Base-by-base conservation (phyloP, 129 eudicot genomes). In the Cynara cardunculus region DNA sequence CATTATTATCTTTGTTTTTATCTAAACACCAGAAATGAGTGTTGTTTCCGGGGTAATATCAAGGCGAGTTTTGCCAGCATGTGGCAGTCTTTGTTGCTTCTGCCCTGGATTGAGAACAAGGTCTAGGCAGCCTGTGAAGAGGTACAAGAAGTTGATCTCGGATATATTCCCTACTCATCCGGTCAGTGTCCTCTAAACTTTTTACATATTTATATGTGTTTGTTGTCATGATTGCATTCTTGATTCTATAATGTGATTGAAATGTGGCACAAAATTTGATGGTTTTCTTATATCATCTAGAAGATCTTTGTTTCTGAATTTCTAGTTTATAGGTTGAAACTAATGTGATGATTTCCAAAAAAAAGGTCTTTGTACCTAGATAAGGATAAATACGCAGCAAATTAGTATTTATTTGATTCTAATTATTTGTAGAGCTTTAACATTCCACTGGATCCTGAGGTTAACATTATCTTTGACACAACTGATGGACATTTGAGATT, bases 71-170 rank as follows among this genome's bases (percentile, higher is more conserved):
- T 75, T 92, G 89, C 92, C 95, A 14, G 87, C 86, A 10, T 87
- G 89, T 78, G 97, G 88, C 69, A 82, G 65, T 31, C 85, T 92
- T 19, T 92, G 97, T 67, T 84, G 84, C 79, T 90, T 87, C 74
- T 92, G 91, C 74, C 97, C 97, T 21, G 91, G 87, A 24, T 76
- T 92, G 84, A 88, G 97, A 26, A 89, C 97, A 35, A 76, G 95
- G 85, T 92, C 97, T 39, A 84, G 97, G 41, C 97, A 92, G 75
- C 97, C 97, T 13, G 86, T 92, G 53, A 92, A 90, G 84, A 84
- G 97, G 32, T 90, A 92, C 86, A 90, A 88, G 88, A 87, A 87
- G 85, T 82, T 92, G 68, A 82, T 92, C 24, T 83, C 91, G 2
- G 95, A 92, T 62, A 92, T 88, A 56, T 92, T 87, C 64, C 94